These are phyloP conservation scores for Nicotiana sylvestris DNA, from an alignment of 257 asterid species.

Conservation along the genomic window DNA sequence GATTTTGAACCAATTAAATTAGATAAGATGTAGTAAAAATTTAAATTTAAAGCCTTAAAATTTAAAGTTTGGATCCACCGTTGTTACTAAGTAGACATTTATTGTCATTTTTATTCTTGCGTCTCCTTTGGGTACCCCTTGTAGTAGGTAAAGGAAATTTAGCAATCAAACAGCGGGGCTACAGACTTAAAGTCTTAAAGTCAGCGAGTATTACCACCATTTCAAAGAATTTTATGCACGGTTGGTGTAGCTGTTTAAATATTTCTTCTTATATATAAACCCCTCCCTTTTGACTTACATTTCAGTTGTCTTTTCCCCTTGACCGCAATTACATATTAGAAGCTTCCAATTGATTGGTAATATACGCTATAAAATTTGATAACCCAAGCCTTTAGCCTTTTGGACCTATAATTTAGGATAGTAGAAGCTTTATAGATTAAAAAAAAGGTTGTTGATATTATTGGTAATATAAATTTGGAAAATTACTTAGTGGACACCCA, in stretches of 20 bases:
- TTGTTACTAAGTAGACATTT: too few relatives aligned
- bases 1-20: too few relatives aligned
- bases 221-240: background rate
- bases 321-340: background rate
- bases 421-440: background rate
- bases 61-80: too few relatives aligned
- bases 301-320: background rate
- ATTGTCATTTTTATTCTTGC: background rate
- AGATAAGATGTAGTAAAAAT: rapidly evolving
- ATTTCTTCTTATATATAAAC: background rate
- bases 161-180: background rate
- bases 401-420: background rate
- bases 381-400: background rate
- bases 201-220: background rate
- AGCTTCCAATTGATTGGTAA: background rate
- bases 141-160: background rate
- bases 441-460: background rate
- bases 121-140: background rate
- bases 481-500: background rate
- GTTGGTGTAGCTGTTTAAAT: background rate
- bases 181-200: background rate
- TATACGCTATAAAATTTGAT: background rate
- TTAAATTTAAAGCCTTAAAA: too few relatives aligned
- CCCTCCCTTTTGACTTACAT: background rate
- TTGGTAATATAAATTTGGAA: background rate